Percentiles rank a stretch among this genome's conserved stretches.
phyloP scores from a whole-genome alignment of 108 stramenopile genomes.

The Discostella pseudostelligera region DNA sequence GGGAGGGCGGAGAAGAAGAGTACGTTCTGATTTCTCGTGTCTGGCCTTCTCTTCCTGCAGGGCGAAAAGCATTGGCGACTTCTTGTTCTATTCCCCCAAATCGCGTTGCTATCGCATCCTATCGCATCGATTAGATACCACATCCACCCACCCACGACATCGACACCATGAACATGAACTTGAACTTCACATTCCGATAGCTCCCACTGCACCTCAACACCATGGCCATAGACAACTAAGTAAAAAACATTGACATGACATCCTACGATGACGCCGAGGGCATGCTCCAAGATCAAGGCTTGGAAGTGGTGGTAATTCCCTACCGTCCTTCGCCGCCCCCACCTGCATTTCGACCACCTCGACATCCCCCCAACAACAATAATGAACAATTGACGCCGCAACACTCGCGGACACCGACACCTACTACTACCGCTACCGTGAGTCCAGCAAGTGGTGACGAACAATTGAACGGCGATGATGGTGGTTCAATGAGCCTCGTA shows the following conservation, averaged over 20 bases:
- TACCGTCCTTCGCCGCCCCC: conserved; percentile 32
- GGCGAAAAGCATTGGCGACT: background rate
- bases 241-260: no score
- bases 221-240: no score
- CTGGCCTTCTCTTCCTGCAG: background rate
- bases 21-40: no score
- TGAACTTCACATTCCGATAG: no score
- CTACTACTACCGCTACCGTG: background rate
- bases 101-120: no score
- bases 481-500: background rate
- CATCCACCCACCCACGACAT: no score
- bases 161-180: no score
- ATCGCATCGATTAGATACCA: no score
- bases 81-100: no score
- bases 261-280: conserved; percentile 38
- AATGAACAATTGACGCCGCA: background rate
- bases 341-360: conserved; percentile 3
- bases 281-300: conserved; percentile 37
- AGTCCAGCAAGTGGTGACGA: conserved; percentile 11
- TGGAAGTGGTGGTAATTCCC: conserved; percentile 38
- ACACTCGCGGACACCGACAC: background rate
- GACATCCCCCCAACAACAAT: background rate
- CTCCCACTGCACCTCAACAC: no score
- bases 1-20: background rate
- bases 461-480: background rate